A percentile compares a stretch with the other conserved stretches of the same genome.
Evolutionary conservation across 2,329 filamentous ascomycete species (phyloP).

Genomic region (Epicoccum sorghinum): DNA sequence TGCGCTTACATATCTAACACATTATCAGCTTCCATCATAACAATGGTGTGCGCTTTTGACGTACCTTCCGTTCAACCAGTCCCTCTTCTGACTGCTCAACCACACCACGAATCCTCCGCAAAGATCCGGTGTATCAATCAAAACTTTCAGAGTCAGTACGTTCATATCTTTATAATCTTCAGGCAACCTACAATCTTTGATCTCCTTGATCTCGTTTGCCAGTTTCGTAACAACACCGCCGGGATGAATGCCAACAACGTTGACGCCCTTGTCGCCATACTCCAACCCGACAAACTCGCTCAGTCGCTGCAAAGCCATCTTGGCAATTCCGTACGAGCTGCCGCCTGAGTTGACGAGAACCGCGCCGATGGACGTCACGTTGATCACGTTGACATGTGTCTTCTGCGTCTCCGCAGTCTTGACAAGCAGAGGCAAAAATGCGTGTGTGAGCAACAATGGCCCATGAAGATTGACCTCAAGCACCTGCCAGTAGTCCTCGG

Average conservation of each 20-base stretch:
- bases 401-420: conserved; percentile 43
- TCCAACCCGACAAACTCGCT: conserved; percentile 58
- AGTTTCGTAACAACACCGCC: conserved; percentile 34
- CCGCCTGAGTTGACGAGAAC: conserved; percentile 12
- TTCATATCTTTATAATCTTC: not conserved
- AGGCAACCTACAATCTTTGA: conserved; percentile 1
- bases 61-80: conserved; percentile 31
- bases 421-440: conserved; percentile 54
- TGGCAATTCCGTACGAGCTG: conserved; percentile 54
- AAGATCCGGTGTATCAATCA: conserved; percentile 18
- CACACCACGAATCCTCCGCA: conserved; percentile 27
- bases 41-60: not conserved
- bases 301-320: conserved; percentile 58
- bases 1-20: conserved; percentile 20
- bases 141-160: not conserved
- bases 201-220: conserved; percentile 4
- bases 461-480: conserved; percentile 59
- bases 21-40: not conserved
- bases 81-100: conserved; percentile 25
- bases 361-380: conserved; percentile 55
- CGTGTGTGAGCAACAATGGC: conserved; percentile 53
- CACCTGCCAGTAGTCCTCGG: conserved; percentile 50
- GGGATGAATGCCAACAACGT: conserved; percentile 34
- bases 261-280: conserved; percentile 31
- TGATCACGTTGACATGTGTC: conserved; percentile 48